phyloP scores from a whole-genome alignment of 2,329 filamentous ascomycete species.

The Tolypocladium cylindrosporum region DNA sequence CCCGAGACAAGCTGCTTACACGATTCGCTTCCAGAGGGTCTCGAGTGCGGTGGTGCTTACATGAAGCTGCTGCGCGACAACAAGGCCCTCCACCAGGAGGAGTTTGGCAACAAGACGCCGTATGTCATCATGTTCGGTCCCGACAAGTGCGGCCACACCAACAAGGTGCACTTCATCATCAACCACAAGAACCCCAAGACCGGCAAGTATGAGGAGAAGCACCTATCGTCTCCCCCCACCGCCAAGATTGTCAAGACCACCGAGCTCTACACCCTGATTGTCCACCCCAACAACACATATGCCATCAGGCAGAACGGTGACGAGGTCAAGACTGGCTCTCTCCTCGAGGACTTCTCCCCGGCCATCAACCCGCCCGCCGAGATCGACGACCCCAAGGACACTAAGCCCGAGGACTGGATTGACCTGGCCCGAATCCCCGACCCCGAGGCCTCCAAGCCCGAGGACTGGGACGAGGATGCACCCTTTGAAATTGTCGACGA shows the following conservation, averaged over 20 bases:
- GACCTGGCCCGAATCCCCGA: constrained; percentile 86
- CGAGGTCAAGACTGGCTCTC: constrained; percentile 76
- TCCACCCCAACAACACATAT: constrained; percentile 94
- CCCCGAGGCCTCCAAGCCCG: constrained; percentile 89
- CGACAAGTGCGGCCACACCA: constrained; percentile 97
- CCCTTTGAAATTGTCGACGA: constrained; percentile 94
- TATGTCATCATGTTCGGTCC: constrained; percentile 99
- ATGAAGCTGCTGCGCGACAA: constrained; percentile 98
- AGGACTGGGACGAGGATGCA: constrained; percentile 98
- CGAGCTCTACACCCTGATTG: constrained; percentile 91
- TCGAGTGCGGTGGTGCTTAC: constrained; percentile 97
- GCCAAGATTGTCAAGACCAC: constrained; percentile 87
- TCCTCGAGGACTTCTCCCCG: constrained; percentile 88
- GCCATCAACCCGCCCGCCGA: constrained; percentile 90
- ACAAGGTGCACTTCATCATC: constrained; percentile 99
- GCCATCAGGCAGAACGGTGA: constrained; percentile 87
- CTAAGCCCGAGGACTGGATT: constrained; percentile 93
- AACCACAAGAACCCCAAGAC: constrained; percentile 99
- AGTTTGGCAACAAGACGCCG: constrained; percentile 94
- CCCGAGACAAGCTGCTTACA: background rate
- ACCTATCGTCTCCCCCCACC: constrained; percentile 72
- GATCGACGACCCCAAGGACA: constrained; percentile 90
- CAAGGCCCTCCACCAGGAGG: constrained; percentile 90
- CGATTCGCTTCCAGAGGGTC: constrained; percentile 52
- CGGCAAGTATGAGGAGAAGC: constrained; percentile 99